phyloP scores from a whole-genome alignment of 495 filamentous ascomycete genomes.

The Penicillium paxilli region DNA sequence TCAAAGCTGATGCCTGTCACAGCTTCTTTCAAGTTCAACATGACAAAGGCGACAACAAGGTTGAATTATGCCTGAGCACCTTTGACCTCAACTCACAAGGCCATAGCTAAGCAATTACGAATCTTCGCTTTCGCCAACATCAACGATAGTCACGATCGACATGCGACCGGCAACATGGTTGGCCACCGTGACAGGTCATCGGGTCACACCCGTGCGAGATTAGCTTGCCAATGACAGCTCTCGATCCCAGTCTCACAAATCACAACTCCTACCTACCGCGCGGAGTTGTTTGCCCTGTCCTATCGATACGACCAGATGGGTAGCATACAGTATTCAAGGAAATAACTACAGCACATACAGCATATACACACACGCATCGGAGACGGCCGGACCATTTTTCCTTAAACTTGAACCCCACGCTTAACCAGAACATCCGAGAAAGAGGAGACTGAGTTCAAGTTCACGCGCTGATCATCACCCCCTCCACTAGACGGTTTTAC shows the following conservation, averaged over 20 bases:
- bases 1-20: background rate
- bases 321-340: background rate
- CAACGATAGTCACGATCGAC: background rate
- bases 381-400: background rate
- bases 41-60: background rate
- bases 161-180: background rate
- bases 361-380: background rate
- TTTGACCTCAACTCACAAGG: background rate
- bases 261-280: background rate
- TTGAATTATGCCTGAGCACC: background rate
- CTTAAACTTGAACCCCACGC: background rate
- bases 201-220: background rate
- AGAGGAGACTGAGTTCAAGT: background rate
- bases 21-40: no score
- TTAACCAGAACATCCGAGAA: no score
- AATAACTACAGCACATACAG: background rate
- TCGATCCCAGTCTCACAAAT: background rate
- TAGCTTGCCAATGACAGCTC: background rate
- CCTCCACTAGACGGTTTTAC: background rate
- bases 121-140: background rate
- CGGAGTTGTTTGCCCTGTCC: background rate
- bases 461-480: background rate
- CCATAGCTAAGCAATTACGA: background rate
- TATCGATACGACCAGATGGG: background rate
- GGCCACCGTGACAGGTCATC: conserved; percentile 2